Percentiles rank a stretch among this genome's conserved stretches.
phyloP scores from a whole-genome alignment of 805 yeast species.

The Starmerella sp. region DNA sequence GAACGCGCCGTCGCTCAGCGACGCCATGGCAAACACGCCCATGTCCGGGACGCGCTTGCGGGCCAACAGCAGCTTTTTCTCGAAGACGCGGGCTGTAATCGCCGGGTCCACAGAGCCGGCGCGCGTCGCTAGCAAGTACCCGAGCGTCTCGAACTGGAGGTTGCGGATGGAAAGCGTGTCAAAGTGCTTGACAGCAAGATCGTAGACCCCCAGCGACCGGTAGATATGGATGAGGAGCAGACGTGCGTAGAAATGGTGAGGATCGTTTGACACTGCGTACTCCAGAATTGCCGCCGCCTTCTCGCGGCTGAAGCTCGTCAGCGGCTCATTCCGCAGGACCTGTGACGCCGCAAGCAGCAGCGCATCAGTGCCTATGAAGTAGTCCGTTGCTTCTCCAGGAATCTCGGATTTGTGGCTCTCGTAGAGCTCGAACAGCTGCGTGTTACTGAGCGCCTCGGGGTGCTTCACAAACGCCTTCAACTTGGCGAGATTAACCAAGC shows the following conservation, averaged over 20 bases:
- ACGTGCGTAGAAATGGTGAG: conserved; percentile 59
- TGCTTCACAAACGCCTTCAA: conserved; percentile 32
- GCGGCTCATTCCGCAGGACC: conserved; percentile 20
- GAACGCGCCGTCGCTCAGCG: conserved; percentile 49
- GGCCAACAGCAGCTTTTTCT: neutral
- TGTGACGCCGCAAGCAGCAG: conserved; percentile 44
- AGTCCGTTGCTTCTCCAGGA: conserved; percentile 45
- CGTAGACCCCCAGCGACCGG: conserved; percentile 43
- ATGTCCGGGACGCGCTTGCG: conserved; percentile 40
- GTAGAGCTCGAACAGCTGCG: conserved; percentile 33
- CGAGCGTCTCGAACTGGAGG: conserved; percentile 59
- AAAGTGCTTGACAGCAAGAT: conserved; percentile 43
- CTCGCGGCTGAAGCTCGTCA: conserved; percentile 17
- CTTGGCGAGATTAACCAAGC: conserved; percentile 38
- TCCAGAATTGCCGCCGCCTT: conserved; percentile 49
- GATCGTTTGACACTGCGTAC: conserved; percentile 42
- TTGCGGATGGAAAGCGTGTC: conserved; percentile 51
- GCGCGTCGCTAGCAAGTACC: conserved; percentile 43
- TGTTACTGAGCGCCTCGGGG: conserved; percentile 21
- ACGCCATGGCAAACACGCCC: conserved; percentile 37
- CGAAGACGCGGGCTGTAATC: neutral
- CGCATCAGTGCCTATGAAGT: conserved; percentile 57
- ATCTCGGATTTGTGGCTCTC: conserved; percentile 29
- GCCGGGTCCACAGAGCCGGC: conserved; percentile 38
- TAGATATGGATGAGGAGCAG: conserved; percentile 63